Evolutionary conservation across 2,329 filamentous ascomycete species (phyloP).

Genomic region (Colletotrichum sp.): DNA sequence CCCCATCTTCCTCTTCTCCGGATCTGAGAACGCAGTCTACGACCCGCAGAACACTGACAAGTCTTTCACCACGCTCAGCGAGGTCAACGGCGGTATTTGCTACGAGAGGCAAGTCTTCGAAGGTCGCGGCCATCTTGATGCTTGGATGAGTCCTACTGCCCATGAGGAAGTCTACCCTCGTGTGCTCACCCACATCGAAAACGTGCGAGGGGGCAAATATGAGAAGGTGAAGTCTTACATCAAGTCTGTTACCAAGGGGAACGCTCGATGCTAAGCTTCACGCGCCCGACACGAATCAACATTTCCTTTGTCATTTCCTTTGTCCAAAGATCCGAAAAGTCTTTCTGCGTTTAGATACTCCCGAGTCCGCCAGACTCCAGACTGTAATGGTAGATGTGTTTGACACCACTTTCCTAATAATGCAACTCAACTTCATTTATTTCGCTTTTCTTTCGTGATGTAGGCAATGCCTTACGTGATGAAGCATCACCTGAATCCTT

Average conservation of each 20-base stretch:
- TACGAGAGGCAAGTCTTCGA: slow-evolving; percentile 29
- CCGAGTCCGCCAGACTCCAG: not conserved
- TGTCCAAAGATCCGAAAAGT: not conserved
- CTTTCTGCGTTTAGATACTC: not conserved
- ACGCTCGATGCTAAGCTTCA: not conserved
- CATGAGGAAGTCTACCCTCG: slow-evolving; percentile 26
- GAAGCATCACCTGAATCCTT: not conserved
- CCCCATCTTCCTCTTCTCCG: slow-evolving; percentile 23
- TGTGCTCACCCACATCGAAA: slow-evolving; percentile 12
- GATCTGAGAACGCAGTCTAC: slow-evolving; percentile 26
- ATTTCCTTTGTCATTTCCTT: not conserved
- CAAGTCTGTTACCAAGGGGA: not conserved
- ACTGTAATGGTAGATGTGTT: not conserved
- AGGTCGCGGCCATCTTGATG: slow-evolving; percentile 28
- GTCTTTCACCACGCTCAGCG: slow-evolving; percentile 26
- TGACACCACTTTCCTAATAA: not conserved
- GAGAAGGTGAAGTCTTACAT: not conserved
- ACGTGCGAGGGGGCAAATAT: not conserved
- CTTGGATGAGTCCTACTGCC: slow-evolving; percentile 29
- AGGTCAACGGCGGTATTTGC: slow-evolving; percentile 25
- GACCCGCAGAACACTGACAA: slow-evolving; percentile 27
- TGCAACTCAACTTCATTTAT: not conserved
- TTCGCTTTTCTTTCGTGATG: not conserved
- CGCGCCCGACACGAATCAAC: not conserved
- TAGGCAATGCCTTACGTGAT: not conserved